Percentiles rank a stretch among this genome's conserved stretches.
phyloP scores from a whole-genome alignment of 257 asterid genomes.

The Scutellaria baicalensis region DNA sequence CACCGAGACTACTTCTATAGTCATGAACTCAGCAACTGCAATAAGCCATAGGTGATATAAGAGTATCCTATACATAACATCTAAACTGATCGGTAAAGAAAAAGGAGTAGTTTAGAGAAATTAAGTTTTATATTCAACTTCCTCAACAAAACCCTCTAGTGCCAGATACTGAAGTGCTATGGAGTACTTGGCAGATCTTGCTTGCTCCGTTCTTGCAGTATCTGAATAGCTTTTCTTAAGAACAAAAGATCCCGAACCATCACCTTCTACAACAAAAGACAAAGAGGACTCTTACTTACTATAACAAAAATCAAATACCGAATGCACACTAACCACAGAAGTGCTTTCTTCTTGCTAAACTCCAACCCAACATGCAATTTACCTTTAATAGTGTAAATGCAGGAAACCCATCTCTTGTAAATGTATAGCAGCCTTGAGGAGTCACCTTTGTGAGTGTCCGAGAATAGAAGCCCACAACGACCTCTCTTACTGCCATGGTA shows the following conservation, averaged over 20 bases:
- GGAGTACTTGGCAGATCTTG: slow-evolving; percentile 62
- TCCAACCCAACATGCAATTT: not conserved
- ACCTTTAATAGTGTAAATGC: slow-evolving; percentile 70
- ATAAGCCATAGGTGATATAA: not conserved
- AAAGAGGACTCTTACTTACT: not conserved
- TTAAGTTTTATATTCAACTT: not conserved
- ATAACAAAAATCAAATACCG: not conserved
- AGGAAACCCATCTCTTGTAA: slow-evolving; percentile 83
- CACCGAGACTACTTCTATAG: not conserved
- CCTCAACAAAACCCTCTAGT: slow-evolving; percentile 46
- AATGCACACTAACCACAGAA: not conserved
- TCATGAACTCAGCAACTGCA: not conserved
- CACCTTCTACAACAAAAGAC: slow-evolving; percentile 27
- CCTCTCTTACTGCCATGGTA: slow-evolving; percentile 38
- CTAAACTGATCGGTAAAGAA: not conserved
- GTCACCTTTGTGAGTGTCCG: slow-evolving; percentile 81
- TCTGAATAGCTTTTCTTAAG: slow-evolving; percentile 38
- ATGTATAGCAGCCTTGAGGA: slow-evolving; percentile 70
- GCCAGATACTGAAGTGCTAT: slow-evolving; percentile 74
- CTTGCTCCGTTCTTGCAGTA: slow-evolving; percentile 5
- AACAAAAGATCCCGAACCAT: slow-evolving; percentile 54
- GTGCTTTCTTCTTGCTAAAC: not conserved
- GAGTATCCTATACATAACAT: not conserved
- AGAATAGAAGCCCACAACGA: slow-evolving; percentile 53
- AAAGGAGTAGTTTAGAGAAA: not conserved